phyloP scores from a whole-genome alignment of 495 filamentous ascomycete species.

The Annulohypoxylon nitens region DNA sequence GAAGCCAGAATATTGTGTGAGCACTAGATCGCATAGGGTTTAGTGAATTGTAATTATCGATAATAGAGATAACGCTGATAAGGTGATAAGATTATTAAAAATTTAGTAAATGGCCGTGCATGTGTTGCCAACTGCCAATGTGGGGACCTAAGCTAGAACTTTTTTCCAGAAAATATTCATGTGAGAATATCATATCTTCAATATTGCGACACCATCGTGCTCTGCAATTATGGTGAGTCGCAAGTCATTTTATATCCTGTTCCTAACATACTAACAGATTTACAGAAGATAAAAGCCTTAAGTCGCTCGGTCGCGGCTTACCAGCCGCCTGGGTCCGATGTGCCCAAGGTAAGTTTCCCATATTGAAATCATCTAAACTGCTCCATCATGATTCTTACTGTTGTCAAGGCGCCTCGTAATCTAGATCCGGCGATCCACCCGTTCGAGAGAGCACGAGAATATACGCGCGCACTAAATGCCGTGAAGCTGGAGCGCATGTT shows the following conservation, averaged over 20 bases:
- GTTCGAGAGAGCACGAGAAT: conserved; percentile 94
- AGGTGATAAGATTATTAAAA: conserved; percentile 15
- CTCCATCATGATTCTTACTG: conserved; percentile 44
- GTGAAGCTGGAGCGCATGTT: conserved; percentile 97
- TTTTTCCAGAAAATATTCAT: conserved; percentile 25
- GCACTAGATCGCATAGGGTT: neutral
- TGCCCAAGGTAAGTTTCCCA: conserved; percentile 64
- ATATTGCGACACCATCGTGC: conserved; percentile 15
- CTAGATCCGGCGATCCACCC: conserved; percentile 94
- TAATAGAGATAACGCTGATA: conserved; percentile 3
- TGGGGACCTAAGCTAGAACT: conserved; percentile 36
- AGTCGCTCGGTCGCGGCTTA: conserved; percentile 80
- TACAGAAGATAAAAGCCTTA: conserved; percentile 91
- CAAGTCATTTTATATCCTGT: neutral
- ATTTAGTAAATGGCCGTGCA: neutral
- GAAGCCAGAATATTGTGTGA: neutral
- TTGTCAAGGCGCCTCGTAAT: conserved; percentile 78
- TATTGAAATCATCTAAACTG: neutral
- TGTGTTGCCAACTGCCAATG: conserved; percentile 17
- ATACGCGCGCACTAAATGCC: conserved; percentile 81
- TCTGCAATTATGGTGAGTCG: conserved; percentile 35
- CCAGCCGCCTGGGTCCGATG: conserved; percentile 82
- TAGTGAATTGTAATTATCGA: conserved; percentile 23
- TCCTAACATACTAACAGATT: conserved; percentile 17
- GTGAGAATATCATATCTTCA: conserved; percentile 14